Percentiles rank a stretch among this genome's conserved stretches.
phyloP scores from a whole-genome alignment of 768 basidiomycete genomes.

The Jaapia argillacea region DNA sequence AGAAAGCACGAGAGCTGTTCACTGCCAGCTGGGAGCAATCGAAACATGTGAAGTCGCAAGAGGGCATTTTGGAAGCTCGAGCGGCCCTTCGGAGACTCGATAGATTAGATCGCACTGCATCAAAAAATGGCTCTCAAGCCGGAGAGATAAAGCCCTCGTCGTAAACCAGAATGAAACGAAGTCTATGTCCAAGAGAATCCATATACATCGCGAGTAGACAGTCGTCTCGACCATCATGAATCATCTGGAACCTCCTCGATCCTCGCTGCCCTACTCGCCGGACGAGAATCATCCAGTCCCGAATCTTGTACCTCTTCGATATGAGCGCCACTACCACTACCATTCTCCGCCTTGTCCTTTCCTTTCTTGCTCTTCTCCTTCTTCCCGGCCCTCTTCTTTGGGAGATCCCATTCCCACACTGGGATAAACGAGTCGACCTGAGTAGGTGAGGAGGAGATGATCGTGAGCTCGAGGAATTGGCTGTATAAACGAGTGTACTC shows the following conservation, averaged over 20 bases:
- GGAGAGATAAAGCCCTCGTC: too few species aligned
- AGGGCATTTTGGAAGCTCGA: constrained; percentile 25
- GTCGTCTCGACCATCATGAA: too few species aligned
- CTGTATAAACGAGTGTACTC: constrained; percentile 27
- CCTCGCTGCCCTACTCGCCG: constrained; percentile 26
- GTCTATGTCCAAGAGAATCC: too few species aligned
- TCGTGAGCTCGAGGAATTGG: constrained; percentile 1
- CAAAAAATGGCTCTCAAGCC: too few species aligned
- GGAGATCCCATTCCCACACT: constrained; percentile 92
- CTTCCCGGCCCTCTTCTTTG: constrained; percentile 60
- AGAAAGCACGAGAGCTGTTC: constrained; percentile 20
- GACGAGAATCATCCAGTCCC: constrained; percentile 16
- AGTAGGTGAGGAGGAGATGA: neutral
- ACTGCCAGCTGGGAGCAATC: constrained; percentile 22
- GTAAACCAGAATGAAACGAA: too few species aligned
- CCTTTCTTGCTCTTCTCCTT: constrained; percentile 39
- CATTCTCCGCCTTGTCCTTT: constrained; percentile 22
- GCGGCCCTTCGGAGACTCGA: constrained; percentile 22
- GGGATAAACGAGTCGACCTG: constrained; percentile 98
- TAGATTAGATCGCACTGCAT: constrained; percentile 8
- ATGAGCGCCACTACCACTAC: constrained; percentile 28
- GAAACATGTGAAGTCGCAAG: constrained; percentile 18
- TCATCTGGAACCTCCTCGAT: constrained; percentile 38
- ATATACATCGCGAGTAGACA: too few species aligned
- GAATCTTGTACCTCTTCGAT: constrained; percentile 28